Evolutionary conservation across 768 basidiomycete genomes (phyloP).

Genomic region (Boletus rufocinnamomeus): DNA sequence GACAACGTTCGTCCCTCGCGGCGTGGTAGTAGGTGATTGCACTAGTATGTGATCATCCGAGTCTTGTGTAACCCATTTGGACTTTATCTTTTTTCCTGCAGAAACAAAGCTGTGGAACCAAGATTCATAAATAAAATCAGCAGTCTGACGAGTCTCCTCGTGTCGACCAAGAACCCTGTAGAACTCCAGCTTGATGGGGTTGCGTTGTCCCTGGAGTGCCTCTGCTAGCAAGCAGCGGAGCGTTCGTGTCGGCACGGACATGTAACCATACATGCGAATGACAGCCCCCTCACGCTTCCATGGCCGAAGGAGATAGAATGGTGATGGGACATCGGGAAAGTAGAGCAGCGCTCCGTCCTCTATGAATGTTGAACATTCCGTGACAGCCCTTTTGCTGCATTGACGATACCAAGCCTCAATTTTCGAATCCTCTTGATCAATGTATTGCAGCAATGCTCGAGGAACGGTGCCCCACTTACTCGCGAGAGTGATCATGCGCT

Average conservation of each 20-base stretch:
- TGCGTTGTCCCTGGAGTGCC: accelerated
- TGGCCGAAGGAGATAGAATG: too few relatives aligned
- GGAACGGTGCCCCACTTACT: not conserved
- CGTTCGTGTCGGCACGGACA: not conserved
- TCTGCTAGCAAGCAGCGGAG: not conserved
- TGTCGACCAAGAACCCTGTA: not conserved
- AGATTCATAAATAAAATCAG: not conserved
- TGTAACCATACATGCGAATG: accelerated
- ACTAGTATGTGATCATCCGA: too few relatives aligned
- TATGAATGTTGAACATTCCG: accelerated
- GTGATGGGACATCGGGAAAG: too few relatives aligned
- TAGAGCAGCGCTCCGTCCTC: too few relatives aligned
- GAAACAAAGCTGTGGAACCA: not conserved
- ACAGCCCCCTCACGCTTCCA: too few relatives aligned
- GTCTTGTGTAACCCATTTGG: not conserved
- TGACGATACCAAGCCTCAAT: not conserved
- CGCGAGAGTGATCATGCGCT: not conserved
- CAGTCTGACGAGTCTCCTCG: not conserved
- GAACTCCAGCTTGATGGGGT: not conserved
- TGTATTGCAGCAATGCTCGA: not conserved
- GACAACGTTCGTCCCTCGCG: too few relatives aligned
- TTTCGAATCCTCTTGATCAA: accelerated
- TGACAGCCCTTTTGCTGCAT: not conserved
- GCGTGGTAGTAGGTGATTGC: not conserved
- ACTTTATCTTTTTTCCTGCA: not conserved